phyloP scores from a whole-genome alignment of 2,329 filamentous ascomycete species.

The Aureobasidium sp. region DNA sequence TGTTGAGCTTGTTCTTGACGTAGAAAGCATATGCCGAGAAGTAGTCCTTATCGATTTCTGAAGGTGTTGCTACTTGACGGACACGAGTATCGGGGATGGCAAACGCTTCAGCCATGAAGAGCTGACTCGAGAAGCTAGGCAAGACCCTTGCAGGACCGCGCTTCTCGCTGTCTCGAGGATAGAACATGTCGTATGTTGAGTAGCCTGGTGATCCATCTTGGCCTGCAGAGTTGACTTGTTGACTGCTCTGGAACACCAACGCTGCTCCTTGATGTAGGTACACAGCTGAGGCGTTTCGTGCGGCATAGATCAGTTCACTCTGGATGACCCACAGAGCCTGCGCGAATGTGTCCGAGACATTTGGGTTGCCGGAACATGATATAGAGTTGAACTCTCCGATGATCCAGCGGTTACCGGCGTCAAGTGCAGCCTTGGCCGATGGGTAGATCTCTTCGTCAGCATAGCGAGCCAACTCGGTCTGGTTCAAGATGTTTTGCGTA shows the following conservation, averaged over 20 bases:
- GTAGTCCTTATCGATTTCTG: conserved; percentile 17
- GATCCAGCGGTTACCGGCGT: conserved; percentile 20
- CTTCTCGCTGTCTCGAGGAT: conserved; percentile 18
- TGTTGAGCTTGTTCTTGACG: conserved; percentile 16
- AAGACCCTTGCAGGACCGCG: conserved; percentile 20
- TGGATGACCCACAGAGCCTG: conserved; percentile 34
- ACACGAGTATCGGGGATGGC: conserved; percentile 19
- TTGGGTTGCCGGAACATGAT: conserved; percentile 30
- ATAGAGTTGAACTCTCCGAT: conserved; percentile 36
- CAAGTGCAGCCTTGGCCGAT: conserved; percentile 21
- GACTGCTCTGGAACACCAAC: conserved; percentile 21
- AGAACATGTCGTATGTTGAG: conserved; percentile 23
- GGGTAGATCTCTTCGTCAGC: conserved; percentile 23
- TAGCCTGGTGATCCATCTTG: conserved; percentile 22
- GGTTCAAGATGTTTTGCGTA: conserved; percentile 22
- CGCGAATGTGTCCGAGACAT: conserved; percentile 34
- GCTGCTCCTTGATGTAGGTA: conserved; percentile 29
- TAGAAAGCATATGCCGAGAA: conserved; percentile 23
- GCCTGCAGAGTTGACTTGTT: conserved; percentile 22
- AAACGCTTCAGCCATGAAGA: conserved; percentile 24
- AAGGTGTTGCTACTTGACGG: conserved; percentile 16
- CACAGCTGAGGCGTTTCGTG: conserved; percentile 28
- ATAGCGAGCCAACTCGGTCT: conserved; percentile 20
- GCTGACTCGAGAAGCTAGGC: conserved; percentile 20
- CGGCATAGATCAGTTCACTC: conserved; percentile 30